Conservation (phyloP, 371 early-diverging fungal species). For the Dichotomocladium elegans region DNA sequence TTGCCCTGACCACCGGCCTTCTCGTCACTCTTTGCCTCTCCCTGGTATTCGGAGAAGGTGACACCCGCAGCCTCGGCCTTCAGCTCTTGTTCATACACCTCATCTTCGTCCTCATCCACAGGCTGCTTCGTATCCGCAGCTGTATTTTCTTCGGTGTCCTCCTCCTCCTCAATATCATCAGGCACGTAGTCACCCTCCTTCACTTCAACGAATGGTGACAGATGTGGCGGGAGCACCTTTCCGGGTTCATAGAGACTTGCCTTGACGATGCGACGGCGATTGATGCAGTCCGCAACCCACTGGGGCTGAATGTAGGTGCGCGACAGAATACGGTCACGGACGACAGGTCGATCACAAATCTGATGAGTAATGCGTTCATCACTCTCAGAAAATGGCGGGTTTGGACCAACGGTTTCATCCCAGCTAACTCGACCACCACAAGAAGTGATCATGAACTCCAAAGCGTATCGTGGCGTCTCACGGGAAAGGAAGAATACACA, state of each 20-base stretch:
- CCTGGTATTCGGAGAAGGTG: conserved; percentile 65
- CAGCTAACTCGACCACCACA: conserved; percentile 92
- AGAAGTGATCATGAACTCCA: conserved; percentile 87
- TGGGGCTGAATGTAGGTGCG: conserved; percentile 97
- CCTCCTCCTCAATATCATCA: conserved; percentile 45
- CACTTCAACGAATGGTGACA: conserved; percentile 90
- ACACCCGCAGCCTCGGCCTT: conserved; percentile 80
- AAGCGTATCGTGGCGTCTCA: conserved; percentile 90
- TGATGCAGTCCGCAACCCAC: conserved; percentile 95
- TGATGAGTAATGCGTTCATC: conserved; percentile 86
- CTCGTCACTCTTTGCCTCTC: conserved; percentile 47
- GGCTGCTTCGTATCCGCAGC: conserved; percentile 40
- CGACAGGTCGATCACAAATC: conserved; percentile 82
- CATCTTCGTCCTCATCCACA: conserved; percentile 35
- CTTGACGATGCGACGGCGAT: conserved; percentile 73
- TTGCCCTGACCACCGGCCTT: conserved; percentile 46
- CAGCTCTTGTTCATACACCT: conserved; percentile 56
- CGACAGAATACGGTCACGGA: conserved; percentile 57
- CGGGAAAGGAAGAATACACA: conserved; percentile 87
- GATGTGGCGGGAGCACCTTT: conserved; percentile 83
- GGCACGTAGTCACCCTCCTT: conserved; percentile 88
- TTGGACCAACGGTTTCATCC: conserved; percentile 76
- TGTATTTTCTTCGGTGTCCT: conserved; percentile 38
- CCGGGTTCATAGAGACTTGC: conserved; percentile 79
- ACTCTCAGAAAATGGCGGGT: conserved; percentile 75